These are phyloP conservation scores for Pythium utonaiense DNA, from an alignment of 352 stramenopile species.

Conservation along the genomic window DNA sequence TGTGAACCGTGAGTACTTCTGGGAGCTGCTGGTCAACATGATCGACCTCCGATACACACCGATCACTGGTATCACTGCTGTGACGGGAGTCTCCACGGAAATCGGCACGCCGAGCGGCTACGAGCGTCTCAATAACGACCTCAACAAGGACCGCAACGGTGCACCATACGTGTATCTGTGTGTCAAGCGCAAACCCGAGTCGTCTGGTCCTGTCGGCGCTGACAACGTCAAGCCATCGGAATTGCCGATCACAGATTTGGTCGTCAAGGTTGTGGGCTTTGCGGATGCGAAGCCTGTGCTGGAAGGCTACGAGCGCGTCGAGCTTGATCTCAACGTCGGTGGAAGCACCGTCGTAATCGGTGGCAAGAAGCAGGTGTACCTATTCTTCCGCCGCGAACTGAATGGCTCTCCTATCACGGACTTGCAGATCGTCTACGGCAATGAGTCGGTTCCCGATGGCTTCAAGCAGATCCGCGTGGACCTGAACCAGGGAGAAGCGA, in stretches of 20 bases:
- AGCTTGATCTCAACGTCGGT: conserved; percentile 80
- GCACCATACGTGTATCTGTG: conserved; percentile 85
- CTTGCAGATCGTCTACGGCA: conserved; percentile 73
- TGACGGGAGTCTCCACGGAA: conserved; percentile 67
- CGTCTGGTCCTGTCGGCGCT: conserved; percentile 20
- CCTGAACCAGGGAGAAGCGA: conserved; percentile 80
- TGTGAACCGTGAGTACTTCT: conserved; percentile 86
- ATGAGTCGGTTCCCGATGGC: conserved; percentile 78
- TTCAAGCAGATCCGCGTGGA: conserved; percentile 87
- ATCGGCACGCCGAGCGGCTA: conserved; percentile 64
- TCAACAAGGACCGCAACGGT: conserved; percentile 80
- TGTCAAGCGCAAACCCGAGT: conserved; percentile 65
- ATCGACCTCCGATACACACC: conserved; percentile 86
- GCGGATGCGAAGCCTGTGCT: conserved; percentile 61
- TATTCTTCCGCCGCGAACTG: conserved; percentile 72
- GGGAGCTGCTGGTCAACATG: conserved; percentile 88
- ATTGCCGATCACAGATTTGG: conserved; percentile 76
- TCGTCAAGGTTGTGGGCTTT: conserved; percentile 61
- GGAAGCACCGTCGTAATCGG: conserved; percentile 37
- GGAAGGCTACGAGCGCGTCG: conserved; percentile 71
- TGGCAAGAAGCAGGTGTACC: conserved; percentile 83
- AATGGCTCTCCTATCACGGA: conserved; percentile 85
- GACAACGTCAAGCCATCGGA: conserved; percentile 1
- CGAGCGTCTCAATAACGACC: conserved; percentile 76
- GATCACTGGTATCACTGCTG: conserved; percentile 74